These are phyloP conservation scores for Fraxinus platypoda DNA, from an alignment of 305 asterid species.

Conservation along the genomic window DNA sequence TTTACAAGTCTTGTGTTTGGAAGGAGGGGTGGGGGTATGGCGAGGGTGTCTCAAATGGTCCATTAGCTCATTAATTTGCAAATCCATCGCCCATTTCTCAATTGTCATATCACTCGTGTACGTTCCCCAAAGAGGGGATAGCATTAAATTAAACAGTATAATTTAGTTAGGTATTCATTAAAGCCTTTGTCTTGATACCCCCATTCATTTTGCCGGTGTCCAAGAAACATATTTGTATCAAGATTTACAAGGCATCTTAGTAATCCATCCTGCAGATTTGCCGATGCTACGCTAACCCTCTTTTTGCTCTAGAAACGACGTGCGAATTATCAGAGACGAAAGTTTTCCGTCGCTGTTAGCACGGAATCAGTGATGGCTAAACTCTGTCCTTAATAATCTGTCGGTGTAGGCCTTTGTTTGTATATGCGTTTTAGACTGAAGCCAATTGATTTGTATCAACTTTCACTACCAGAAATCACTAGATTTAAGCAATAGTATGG, in stretches of 20 bases:
- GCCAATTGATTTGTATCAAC: background rate
- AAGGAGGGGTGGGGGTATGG: background rate
- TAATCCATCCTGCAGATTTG: background rate
- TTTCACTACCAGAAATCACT: background rate
- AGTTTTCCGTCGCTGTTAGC: background rate
- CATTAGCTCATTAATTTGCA: conserved; percentile 27
- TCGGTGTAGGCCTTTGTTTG: background rate
- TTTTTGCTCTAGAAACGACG: background rate
- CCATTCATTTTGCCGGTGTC: conserved; percentile 21
- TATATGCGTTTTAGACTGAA: background rate
- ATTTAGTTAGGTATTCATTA: conserved; percentile 42
- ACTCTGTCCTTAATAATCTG: background rate
- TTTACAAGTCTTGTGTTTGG: background rate
- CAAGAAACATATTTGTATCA: conserved; percentile 19
- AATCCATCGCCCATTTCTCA: conserved; percentile 41
- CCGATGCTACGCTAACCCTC: background rate
- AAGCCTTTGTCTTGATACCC: conserved; percentile 11
- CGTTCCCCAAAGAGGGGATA: conserved; percentile 53
- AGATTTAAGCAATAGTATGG: background rate
- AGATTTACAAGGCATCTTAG: background rate
- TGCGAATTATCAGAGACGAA: background rate
- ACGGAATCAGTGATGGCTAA: background rate
- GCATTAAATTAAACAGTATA: conserved; percentile 41
- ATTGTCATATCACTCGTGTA: conserved; percentile 42
- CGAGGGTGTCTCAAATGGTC: background rate